phyloP scores from a whole-genome alignment of 2,329 filamentous ascomycete species.

The Mycosphaerella sp. region DNA sequence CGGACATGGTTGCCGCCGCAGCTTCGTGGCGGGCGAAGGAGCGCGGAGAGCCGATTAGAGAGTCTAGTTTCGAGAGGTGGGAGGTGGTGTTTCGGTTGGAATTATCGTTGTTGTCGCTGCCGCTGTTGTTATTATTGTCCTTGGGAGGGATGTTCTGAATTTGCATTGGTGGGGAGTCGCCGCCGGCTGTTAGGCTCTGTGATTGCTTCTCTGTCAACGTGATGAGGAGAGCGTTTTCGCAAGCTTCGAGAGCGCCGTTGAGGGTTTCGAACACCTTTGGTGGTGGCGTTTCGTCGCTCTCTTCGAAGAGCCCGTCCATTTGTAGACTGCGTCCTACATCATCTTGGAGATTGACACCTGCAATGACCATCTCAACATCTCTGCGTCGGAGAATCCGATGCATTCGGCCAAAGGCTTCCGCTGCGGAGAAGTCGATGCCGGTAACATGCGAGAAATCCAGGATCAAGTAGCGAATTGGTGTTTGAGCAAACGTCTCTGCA shows the following conservation, averaged over 20 bases:
- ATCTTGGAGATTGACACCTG: conserved; percentile 69
- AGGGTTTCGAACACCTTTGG: conserved; percentile 73
- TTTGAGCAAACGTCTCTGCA: conserved; percentile 68
- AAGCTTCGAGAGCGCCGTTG: conserved; percentile 88
- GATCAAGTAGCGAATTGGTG: conserved; percentile 82
- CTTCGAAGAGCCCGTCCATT: conserved; percentile 74
- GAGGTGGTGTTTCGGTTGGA: conserved; percentile 28
- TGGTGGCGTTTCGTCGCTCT: conserved; percentile 54
- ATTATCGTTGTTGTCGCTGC: background rate
- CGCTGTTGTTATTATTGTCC: too few species aligned
- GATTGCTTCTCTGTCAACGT: conserved; percentile 35
- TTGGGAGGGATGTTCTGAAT: conserved; percentile 17
- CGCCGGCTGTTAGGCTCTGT: conserved; percentile 38
- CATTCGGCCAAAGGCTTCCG: conserved; percentile 89
- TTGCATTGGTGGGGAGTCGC: conserved; percentile 41
- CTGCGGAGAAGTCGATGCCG: conserved; percentile 91
- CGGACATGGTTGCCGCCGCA: conserved; percentile 67
- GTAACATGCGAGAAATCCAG: conserved; percentile 85
- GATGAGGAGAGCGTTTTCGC: conserved; percentile 85
- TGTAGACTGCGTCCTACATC: conserved; percentile 72
- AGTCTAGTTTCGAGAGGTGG: conserved; percentile 23
- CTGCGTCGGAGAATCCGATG: conserved; percentile 74
- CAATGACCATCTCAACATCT: conserved; percentile 73
- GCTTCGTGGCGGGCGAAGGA: conserved; percentile 70
- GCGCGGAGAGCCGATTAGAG: conserved; percentile 64